A percentile compares a stretch with the other conserved stretches of the same genome.
These are phyloP conservation scores for Magnaporthiopsis incrustans DNA, from an alignment of 2,329 filamentous ascomycete genomes.

Conservation along the genomic window DNA sequence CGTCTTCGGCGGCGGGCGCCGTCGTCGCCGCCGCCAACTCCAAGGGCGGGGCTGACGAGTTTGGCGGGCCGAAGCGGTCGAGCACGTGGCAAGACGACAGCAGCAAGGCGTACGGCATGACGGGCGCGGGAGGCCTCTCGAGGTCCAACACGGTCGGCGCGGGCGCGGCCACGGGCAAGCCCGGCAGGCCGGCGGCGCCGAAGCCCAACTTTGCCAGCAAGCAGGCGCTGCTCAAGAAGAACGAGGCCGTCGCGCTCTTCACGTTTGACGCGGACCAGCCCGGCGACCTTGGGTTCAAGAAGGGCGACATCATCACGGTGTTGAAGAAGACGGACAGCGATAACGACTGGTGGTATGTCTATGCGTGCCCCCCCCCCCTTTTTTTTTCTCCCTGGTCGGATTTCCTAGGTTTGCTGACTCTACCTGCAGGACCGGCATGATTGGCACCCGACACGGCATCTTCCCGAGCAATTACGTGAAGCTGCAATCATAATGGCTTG, in stretches of 20 bases:
- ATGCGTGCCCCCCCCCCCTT: background rate
- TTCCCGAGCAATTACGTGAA: conserved; percentile 81
- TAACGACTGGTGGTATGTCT: conserved; percentile 83
- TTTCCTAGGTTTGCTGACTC: conserved; percentile 8
- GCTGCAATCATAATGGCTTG: conserved; percentile 42
- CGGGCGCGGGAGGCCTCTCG: conserved; percentile 20
- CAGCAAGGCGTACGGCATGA: conserved; percentile 35
- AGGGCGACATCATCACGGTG: conserved; percentile 93
- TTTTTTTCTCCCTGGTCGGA: background rate
- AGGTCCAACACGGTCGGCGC: conserved; percentile 45
- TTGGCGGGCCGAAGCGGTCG: conserved; percentile 51
- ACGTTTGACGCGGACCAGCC: conserved; percentile 93
- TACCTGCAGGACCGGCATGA: conserved; percentile 66
- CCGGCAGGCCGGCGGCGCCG: conserved; percentile 73
- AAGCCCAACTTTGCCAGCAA: conserved; percentile 74
- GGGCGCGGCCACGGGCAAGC: conserved; percentile 34
- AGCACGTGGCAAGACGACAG: conserved; percentile 69
- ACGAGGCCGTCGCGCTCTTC: conserved; percentile 85
- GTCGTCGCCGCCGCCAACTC: conserved; percentile 21
- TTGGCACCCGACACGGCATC: conserved; percentile 78
- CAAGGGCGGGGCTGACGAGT: conserved; percentile 35
- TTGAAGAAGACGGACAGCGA: conserved; percentile 89
- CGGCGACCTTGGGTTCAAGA: conserved; percentile 93
- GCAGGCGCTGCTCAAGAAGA: conserved; percentile 48
- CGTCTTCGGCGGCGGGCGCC: conserved; percentile 21